Conservation (phyloP, 176 grass and related monocot genomes). For the Canna indica region DNA sequence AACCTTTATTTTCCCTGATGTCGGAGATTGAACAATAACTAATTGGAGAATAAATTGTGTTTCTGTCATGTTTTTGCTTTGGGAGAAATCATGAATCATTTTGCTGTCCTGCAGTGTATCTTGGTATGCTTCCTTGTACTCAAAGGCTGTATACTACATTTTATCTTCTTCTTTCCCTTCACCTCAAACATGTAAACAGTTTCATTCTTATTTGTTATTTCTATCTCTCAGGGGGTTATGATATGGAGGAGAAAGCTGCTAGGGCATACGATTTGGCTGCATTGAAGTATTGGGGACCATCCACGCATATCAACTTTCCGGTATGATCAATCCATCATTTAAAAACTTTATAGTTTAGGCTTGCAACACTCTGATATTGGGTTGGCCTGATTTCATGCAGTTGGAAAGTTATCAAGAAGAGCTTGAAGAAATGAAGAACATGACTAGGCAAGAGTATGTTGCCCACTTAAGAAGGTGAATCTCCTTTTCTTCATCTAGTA, state of each 20-base stretch:
- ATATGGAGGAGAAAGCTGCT: conserved; percentile 91
- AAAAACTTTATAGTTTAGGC: not conserved
- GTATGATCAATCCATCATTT: conserved; percentile 32
- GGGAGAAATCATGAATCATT: conserved; percentile 12
- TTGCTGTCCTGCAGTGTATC: conserved; percentile 40
- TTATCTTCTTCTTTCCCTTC: not conserved
- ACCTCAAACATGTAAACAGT: not conserved
- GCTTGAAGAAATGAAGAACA: conserved; percentile 81
- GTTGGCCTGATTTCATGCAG: conserved; percentile 21
- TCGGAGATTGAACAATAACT: too few relatives aligned
- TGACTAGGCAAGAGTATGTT: conserved; percentile 86
- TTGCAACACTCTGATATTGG: not conserved
- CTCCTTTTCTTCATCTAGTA: not conserved
- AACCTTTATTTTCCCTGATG: too few relatives aligned
- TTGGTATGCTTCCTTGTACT: conserved; percentile 29
- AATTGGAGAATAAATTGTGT: not conserved
- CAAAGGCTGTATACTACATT: too few relatives aligned
- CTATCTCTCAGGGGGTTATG: conserved; percentile 59
- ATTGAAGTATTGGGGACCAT: conserved; percentile 84
- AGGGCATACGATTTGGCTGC: conserved; percentile 85
- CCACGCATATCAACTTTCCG: conserved; percentile 78
- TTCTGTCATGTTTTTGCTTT: not conserved
- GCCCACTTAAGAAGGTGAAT: conserved; percentile 79
- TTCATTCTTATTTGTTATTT: not conserved
- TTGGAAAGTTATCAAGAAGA: conserved; percentile 60